A percentile compares a stretch with the other conserved stretches of the same genome.
Evolutionary conservation across 129 eudicot species (phyloP).

Genomic region (Lactuca sativa): DNA sequence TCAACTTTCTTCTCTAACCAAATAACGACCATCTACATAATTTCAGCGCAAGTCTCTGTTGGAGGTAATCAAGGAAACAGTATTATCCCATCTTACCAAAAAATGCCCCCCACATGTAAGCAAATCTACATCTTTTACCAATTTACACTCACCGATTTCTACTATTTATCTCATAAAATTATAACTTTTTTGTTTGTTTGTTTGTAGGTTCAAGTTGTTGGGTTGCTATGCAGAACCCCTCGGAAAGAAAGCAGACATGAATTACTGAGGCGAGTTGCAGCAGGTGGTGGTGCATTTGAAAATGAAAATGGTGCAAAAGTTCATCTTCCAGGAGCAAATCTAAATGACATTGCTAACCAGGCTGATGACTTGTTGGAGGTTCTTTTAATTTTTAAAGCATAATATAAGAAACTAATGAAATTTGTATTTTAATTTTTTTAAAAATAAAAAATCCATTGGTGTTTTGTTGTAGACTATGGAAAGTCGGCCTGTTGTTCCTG

Average conservation of each 20-base stretch:
- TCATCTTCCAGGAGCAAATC: constrained; percentile 98
- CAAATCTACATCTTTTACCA: not conserved
- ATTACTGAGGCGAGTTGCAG: constrained; percentile 88
- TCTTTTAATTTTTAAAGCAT: not conserved
- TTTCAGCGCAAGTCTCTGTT: constrained; percentile 83
- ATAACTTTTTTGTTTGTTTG: not conserved
- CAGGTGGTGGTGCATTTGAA: constrained; percentile 96
- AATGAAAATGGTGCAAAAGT: constrained; percentile 81
- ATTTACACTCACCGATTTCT: constrained; percentile 7
- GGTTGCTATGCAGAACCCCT: constrained; percentile 92
- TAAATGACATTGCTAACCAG: constrained; percentile 92
- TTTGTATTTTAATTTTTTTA: not conserved
- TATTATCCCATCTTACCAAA: constrained; percentile 92
- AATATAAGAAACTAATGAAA: not conserved
- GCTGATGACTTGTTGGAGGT: constrained; percentile 99
- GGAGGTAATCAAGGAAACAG: constrained; percentile 93
- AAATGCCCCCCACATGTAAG: constrained; percentile 94
- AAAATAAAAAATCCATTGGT: not conserved
- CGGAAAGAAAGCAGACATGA: constrained; percentile 90
- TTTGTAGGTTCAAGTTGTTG: constrained; percentile 90
- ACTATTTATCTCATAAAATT: not conserved
- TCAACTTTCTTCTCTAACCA: not conserved
- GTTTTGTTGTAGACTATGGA: constrained; percentile 73
- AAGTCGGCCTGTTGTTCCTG: constrained; percentile 81
- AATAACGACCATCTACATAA: not conserved